Percentiles rank a stretch among this genome's conserved stretches.
These are phyloP conservation scores for Astragalus glycyphyllos DNA, from an alignment of 306 rosid genomes.

Conservation along the genomic window DNA sequence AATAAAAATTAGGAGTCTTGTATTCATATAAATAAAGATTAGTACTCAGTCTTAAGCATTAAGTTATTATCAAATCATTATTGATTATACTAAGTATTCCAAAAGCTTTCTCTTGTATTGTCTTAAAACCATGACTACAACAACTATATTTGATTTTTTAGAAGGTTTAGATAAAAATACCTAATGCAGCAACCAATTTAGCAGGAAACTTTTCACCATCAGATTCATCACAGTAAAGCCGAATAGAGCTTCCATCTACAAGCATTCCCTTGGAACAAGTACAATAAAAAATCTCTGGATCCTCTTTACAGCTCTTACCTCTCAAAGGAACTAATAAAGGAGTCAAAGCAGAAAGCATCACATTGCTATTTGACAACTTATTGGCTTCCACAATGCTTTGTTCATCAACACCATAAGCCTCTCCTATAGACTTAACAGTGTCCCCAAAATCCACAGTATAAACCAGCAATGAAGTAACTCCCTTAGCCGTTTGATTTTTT, in stretches of 20 bases:
- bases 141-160: too few relatives aligned
- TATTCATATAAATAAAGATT: too few relatives aligned
- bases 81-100: too few relatives aligned
- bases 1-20: too few relatives aligned
- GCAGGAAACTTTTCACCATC: constrained; percentile 33
- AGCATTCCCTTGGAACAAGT: constrained; percentile 37
- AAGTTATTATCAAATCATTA: too few relatives aligned
- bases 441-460: constrained; percentile 42
- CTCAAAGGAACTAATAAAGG: constrained; percentile 55
- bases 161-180: constrained; percentile 30
- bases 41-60: too few relatives aligned
- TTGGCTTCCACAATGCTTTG: constrained; percentile 53
- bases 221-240: constrained; percentile 18
- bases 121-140: too few relatives aligned
- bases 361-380: constrained; percentile 36
- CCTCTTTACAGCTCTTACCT: constrained; percentile 48
- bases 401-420: constrained; percentile 46
- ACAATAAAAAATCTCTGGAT: constrained; percentile 50
- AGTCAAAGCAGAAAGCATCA: constrained; percentile 11
- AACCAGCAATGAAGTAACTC: constrained; percentile 48
- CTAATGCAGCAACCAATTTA: constrained; percentile 47
- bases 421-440: constrained; percentile 42
- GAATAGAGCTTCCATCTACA: constrained; percentile 15
- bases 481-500: constrained; percentile 43
- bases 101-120: too few relatives aligned